A percentile compares a stretch with the other conserved stretches of the same genome.
phyloP scores from a whole-genome alignment of 2,329 filamentous ascomycete species.

The Microsporum canis region DNA sequence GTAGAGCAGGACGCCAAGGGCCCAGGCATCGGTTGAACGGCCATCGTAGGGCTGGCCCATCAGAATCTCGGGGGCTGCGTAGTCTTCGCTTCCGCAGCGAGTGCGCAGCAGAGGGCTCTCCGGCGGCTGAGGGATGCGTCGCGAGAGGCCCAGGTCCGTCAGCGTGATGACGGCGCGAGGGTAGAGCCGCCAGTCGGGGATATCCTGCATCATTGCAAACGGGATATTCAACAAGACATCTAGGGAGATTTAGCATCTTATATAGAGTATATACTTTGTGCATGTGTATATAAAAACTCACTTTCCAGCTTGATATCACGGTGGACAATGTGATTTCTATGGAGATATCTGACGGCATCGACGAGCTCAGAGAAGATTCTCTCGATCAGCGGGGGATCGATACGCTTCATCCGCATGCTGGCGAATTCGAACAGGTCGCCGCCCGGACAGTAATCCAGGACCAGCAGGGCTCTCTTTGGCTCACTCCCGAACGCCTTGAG shows the following conservation, averaged over 20 bases:
- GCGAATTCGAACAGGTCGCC: conserved; percentile 93
- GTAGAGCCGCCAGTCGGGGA: conserved; percentile 60
- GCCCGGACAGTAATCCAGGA: conserved; percentile 84
- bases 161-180: conserved; percentile 76
- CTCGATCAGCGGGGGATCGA: conserved; percentile 45
- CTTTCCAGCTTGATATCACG: conserved; percentile 97
- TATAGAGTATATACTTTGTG: background rate
- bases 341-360: conserved; percentile 73
- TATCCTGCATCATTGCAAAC: conserved; percentile 52
- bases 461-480: conserved; percentile 65
- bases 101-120: conserved; percentile 84
- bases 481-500: conserved; percentile 87
- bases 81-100: conserved; percentile 91
- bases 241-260: conserved; percentile 29
- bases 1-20: conserved; percentile 83
- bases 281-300: conserved; percentile 36
- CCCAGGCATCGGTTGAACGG: conserved; percentile 86
- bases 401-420: conserved; percentile 54
- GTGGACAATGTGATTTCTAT: conserved; percentile 78
- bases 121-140: conserved; percentile 59
- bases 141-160: conserved; percentile 81
- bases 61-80: conserved; percentile 90
- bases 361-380: conserved; percentile 86
- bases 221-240: conserved; percentile 86
- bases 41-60: conserved; percentile 94